Evolutionary conservation across 1,139 yeast genomes (phyloP), one percentile per base, ranked within the genome.

Genomic region (Blastobotrys indianensis): DNA sequence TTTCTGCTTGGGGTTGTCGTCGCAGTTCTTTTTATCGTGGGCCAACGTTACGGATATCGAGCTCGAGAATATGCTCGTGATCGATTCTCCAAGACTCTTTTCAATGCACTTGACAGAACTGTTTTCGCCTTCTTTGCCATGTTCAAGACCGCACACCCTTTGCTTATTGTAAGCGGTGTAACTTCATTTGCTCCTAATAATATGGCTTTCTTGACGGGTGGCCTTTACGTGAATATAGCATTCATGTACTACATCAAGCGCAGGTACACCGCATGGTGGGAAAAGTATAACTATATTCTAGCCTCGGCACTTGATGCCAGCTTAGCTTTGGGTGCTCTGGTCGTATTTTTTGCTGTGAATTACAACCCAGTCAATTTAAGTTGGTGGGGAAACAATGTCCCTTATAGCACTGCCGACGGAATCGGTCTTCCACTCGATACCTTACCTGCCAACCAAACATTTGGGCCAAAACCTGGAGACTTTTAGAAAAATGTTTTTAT

Each of bases 311-410:
- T 79, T 39, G 65, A 74, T 7, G 78, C 83, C 1, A 84, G 84
- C 13, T 72, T 77, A 37, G 82, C 82, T 1, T 73, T 76, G 45
- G 65, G 77, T 50, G 74, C 79, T 0, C 60, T 77, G 11, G 58
- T 78, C 41, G 76, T 77, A 33, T 70, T 79, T 61, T 75, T 79
- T 56, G 69, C 78, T 1, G 77, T 78, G 2, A 79, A 75, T 53
- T 75, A 69, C 50, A 45, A 49, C 31, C 69, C 69, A 7, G 64
- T 67, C 23, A 42, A 36, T 4, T 13, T 48, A 4, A 13, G 11
- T 4, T 79, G 84, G 83, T 78, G 83, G 83, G 82, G 83, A 2
- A 78, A 78, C 56, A 61, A 54, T 29, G 76, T 76, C 13, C 46
- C 63, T 2, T 61, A 56, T 39, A 57, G 51, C 2, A 80, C 80